Conservation (phyloP, 495 filamentous ascomycete genomes). For the Talaromyces thailandensis region DNA sequence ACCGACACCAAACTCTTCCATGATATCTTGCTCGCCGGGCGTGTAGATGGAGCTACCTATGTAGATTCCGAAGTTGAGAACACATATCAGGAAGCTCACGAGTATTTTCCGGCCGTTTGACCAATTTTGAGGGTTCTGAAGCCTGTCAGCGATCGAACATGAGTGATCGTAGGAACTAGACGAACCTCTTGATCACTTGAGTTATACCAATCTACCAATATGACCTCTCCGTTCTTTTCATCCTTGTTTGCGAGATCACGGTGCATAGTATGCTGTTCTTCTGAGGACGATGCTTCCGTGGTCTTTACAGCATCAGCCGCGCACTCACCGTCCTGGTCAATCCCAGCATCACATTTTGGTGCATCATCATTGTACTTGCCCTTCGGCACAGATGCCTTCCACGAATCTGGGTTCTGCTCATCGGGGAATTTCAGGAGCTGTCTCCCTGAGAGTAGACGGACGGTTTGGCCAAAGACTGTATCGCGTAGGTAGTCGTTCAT, state of each 20-base stretch:
- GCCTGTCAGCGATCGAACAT: background rate
- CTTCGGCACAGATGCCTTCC: background rate
- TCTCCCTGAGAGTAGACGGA: background rate
- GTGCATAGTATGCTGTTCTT: background rate
- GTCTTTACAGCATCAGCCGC: background rate
- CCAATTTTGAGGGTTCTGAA: slow-evolving; percentile 36
- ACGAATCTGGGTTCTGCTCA: background rate
- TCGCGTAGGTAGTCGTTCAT: background rate
- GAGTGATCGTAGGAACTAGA: background rate
- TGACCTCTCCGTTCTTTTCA: background rate
- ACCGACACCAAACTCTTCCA: slow-evolving; percentile 34
- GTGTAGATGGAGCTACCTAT: slow-evolving; percentile 38
- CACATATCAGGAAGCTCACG: slow-evolving; percentile 18
- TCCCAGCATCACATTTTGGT: background rate
- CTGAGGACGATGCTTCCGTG: background rate
- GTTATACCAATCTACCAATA: slow-evolving; percentile 25
- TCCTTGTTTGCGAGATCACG: background rate
- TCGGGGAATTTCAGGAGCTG: background rate
- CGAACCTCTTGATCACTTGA: slow-evolving; percentile 17
- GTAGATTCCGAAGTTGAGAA: slow-evolving; percentile 39
- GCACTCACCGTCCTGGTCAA: background rate
- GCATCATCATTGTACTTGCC: background rate
- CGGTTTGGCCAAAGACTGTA: background rate
- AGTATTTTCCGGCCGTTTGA: slow-evolving; percentile 20
- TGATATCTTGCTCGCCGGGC: slow-evolving; percentile 23